Evolutionary conservation across 345 rosid species (phyloP).

Genomic region (Citrus medica): DNA sequence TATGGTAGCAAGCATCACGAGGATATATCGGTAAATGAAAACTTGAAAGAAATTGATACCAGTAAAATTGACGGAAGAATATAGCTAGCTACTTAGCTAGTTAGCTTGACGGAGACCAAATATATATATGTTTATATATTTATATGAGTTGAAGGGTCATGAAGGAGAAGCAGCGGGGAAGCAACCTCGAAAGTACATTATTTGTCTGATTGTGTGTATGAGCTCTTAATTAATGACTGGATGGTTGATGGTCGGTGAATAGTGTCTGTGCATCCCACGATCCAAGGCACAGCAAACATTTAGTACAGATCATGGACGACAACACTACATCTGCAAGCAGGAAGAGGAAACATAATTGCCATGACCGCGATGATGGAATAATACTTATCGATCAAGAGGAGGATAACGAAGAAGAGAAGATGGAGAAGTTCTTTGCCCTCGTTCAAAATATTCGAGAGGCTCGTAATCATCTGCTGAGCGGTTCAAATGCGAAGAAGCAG

Average conservation of each 20-base stretch:
- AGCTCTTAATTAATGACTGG: background rate
- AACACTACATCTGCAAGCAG: conserved; percentile 17
- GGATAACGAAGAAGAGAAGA: conserved; percentile 29
- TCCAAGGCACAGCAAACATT: no score
- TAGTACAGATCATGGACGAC: conserved; percentile 9
- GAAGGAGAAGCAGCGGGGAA: conserved; percentile 22
- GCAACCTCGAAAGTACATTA: conserved; percentile 13
- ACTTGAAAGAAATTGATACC: background rate
- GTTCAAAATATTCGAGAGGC: conserved; percentile 30
- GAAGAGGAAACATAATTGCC: conserved; percentile 19
- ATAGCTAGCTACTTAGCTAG: background rate
- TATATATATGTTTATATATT: background rate
- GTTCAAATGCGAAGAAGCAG: background rate
- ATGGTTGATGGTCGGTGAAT: background rate
- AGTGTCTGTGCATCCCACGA: background rate
- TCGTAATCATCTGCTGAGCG: conserved; percentile 24
- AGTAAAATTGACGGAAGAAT: background rate
- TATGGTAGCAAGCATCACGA: background rate
- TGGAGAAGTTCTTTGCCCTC: conserved; percentile 41
- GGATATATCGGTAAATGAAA: background rate
- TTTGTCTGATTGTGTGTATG: background rate
- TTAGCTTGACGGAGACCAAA: background rate
- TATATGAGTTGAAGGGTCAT: background rate
- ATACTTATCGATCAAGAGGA: background rate
- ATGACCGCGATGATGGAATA: no score